Conservation (phyloP, 2,329 filamentous ascomycete species). For the Leptographium galeiforme region DNA sequence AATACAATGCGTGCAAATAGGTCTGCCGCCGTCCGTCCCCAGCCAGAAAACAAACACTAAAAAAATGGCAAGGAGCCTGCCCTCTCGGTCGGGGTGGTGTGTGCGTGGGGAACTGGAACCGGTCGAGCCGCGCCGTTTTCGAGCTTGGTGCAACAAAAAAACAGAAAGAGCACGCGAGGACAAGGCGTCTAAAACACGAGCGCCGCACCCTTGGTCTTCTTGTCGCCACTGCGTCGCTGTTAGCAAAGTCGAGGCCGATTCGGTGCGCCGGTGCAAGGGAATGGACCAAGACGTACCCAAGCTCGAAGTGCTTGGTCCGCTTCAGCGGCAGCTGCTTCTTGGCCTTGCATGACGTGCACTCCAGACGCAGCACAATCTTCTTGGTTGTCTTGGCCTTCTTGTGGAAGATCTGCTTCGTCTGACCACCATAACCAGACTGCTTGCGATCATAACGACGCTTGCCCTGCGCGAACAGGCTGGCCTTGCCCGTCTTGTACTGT, state of each 20-base stretch:
- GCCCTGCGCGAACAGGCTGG: constrained; percentile 52
- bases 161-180: background rate
- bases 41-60: background rate
- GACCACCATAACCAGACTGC: constrained; percentile 99
- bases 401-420: constrained; percentile 99
- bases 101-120: background rate
- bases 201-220: constrained; percentile 99
- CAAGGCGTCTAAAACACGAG: constrained; percentile 81
- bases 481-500: constrained; percentile 51
- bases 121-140: constrained; percentile 1
- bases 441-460: constrained; percentile 90
- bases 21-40: background rate
- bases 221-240: constrained; percentile 75
- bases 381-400: constrained; percentile 99
- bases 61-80: background rate
- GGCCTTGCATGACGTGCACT: constrained; percentile 96
- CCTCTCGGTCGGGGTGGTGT: background rate
- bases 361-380: constrained; percentile 97
- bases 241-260: background rate
- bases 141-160: background rate
- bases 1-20: background rate
- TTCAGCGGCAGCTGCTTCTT: constrained; percentile 97
- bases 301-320: constrained; percentile 99
- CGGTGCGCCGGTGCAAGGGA: background rate
- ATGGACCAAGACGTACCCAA: constrained; percentile 57